Base-by-base conservation (phyloP, 805 yeast genomes). In the Starmerella stellata region DNA sequence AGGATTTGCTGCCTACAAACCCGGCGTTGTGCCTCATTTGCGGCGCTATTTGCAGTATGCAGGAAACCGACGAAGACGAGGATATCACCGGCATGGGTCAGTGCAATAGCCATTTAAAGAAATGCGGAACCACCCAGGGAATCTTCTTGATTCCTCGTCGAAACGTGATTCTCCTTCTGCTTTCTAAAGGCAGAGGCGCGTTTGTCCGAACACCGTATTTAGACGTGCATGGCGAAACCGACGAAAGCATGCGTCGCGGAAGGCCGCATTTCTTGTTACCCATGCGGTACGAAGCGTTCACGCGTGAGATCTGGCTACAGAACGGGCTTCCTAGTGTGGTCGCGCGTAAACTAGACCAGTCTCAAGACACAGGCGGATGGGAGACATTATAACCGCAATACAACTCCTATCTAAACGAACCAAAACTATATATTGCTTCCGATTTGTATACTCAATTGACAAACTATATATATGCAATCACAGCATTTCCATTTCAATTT, bases 301-400 rank as follows among this genome's bases (percentile, higher is more conserved):
- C 68, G 16, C 65, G 75, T 38, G 69, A 67, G 25, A 61, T 81
- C 32, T 78, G 95, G 85, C 62, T 85, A 16, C 75, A 71, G 40
- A 85, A 82, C 52, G 79, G 78, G 52, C 63, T 81, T 2, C 76
- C 81, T 3, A 81, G 80, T 48, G 64, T 67, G 34, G 74, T 85
- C 25, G 83, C 82, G 1, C 65, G 96, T 45, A 74, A 74, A 46
- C 65, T 87, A 14, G 96, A 87, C 49, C 72, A 76, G 30, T 70
- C 69, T 5, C 58, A 76, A 25, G 96, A 87, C 56, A 71, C 77
- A 29, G 98, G 98, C 7, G 98, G 98, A 0, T 87, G 98, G 98
- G 90, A 78, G 49, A 79, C 90, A 1, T 60, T 78, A 44, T 81
- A 28, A 36, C 15, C 23, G 18, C n/a, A n/a, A n/a, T n/a, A n/a